Evolutionary conservation across 495 filamentous ascomycete species (phyloP), one percentile per base, ranked within the genome.

Genomic region (Platismatia glauca): DNA sequence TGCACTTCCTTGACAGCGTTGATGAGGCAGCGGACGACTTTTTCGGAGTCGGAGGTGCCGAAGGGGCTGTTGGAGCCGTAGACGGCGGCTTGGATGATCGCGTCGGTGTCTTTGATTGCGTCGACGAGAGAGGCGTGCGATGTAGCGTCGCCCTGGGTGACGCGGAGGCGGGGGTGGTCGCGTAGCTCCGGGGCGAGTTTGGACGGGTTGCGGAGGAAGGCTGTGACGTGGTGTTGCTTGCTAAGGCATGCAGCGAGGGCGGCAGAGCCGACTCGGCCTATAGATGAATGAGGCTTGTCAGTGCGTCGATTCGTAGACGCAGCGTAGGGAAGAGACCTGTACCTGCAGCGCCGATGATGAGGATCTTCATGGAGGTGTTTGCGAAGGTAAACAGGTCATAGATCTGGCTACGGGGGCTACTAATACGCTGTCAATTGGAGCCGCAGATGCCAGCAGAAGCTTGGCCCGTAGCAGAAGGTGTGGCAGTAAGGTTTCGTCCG

Each of bases 261-360:
- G 33, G 65, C 65, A 16, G 65, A 67, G 37, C 65, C 65, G 7
- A 67, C 65, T 18, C 48, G 62, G 24, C 65, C 65, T 67, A n/a
- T n/a, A n/a, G n/a, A n/a, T n/a, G 31, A 7, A 33, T 1, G 52
- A n/a, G 33, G 52, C 12, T 44, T 27, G 53, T 50, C 24, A 46
- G 33, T 59, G 33, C 37, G 29, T 22, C 4, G 46, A 2, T 57
- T n/a, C 15, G 38, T 20, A 39, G 24, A 12, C 34, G 37, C n/a
- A 29, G 24, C 55, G 24, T 27, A 33, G 22, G 38, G 22, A 9
- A 24, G 6, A 20, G 13, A 56, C 18, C n/a, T 38, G 31, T 56
- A 67, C 65, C 65, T 57, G 65, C 61, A 22, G 65, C 65, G 24
- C 65, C 65, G 7, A 67, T 60, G 29, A 67, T 58, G 27, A 67